Conservation (phyloP, 2,329 filamentous ascomycete species). For the Aspergillus alliaceus region DNA sequence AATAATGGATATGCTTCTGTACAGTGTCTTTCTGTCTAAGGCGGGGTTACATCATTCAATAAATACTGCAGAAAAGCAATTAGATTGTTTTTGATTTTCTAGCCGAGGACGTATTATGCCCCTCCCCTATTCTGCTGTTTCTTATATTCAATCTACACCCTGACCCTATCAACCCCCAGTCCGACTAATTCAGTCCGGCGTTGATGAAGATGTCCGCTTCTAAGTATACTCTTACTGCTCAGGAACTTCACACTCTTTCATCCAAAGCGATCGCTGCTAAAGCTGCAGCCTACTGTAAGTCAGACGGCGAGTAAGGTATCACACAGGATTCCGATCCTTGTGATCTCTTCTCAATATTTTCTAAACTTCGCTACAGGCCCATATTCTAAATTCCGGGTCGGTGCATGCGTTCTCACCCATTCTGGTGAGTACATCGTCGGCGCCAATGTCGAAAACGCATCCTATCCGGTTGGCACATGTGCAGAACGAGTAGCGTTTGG, state of each 20-base stretch:
- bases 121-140: too few species aligned
- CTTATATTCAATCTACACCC: too few species aligned
- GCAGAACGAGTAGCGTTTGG: slow-evolving; percentile 89
- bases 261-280: slow-evolving; percentile 69
- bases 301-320: slow-evolving; percentile 1
- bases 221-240: slow-evolving; percentile 49
- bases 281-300: slow-evolving; percentile 73
- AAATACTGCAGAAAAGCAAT: too few species aligned
- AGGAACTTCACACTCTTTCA: slow-evolving; percentile 66
- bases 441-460: slow-evolving; percentile 89
- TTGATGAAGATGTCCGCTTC: slow-evolving; percentile 22
- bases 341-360: background rate
- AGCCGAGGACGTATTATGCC: too few species aligned
- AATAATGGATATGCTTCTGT: background rate
- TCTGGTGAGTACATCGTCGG: slow-evolving; percentile 64
- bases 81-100: too few species aligned
- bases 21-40: too few species aligned
- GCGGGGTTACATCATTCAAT: too few species aligned
- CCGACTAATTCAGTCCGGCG: background rate
- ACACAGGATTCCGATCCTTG: background rate
- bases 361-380: slow-evolving; percentile 53
- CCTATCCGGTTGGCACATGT: slow-evolving; percentile 92
- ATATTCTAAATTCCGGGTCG: slow-evolving; percentile 90
- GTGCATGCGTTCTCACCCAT: slow-evolving; percentile 70
- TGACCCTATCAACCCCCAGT: too few species aligned